Evolutionary conservation across 306 rosid genomes (phyloP).

Genomic region (Cicer chorassanicum): DNA sequence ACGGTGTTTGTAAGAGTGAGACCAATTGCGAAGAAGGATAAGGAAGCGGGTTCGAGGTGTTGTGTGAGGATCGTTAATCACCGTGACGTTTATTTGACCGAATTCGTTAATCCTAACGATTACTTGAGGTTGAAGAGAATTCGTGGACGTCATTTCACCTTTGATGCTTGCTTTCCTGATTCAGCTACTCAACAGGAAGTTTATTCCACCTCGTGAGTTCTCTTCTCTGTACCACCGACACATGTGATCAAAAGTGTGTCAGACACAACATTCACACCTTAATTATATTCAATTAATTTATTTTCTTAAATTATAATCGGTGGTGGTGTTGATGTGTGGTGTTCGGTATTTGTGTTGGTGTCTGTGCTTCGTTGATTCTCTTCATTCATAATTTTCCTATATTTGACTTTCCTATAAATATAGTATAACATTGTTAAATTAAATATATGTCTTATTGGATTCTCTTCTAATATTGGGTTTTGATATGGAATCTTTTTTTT

Average conservation of each 20-base stretch:
- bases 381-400: not conserved
- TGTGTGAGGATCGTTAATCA: constrained; percentile 67
- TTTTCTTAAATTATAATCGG: too few species aligned
- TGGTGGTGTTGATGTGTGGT: too few species aligned
- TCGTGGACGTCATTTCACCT: constrained; percentile 71
- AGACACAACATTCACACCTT: too few species aligned
- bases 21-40: constrained; percentile 83
- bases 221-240: not conserved
- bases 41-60: constrained; percentile 72
- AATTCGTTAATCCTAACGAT: constrained; percentile 71
- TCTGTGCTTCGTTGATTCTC: not conserved
- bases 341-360: too few species aligned
- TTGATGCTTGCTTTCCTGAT: constrained; percentile 83
- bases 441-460: too few species aligned
- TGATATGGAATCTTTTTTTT: too few species aligned
- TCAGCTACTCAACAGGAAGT: constrained; percentile 74
- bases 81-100: constrained; percentile 80
- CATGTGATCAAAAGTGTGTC: too few species aligned
- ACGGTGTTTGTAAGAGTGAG: constrained; percentile 88
- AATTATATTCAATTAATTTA: too few species aligned
- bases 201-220: constrained; percentile 81
- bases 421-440: too few species aligned
- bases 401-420: not conserved
- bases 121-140: constrained; percentile 81
- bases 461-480: too few species aligned